phyloP scores from a whole-genome alignment of 305 asterid species.

The Fraxinus latifolia region DNA sequence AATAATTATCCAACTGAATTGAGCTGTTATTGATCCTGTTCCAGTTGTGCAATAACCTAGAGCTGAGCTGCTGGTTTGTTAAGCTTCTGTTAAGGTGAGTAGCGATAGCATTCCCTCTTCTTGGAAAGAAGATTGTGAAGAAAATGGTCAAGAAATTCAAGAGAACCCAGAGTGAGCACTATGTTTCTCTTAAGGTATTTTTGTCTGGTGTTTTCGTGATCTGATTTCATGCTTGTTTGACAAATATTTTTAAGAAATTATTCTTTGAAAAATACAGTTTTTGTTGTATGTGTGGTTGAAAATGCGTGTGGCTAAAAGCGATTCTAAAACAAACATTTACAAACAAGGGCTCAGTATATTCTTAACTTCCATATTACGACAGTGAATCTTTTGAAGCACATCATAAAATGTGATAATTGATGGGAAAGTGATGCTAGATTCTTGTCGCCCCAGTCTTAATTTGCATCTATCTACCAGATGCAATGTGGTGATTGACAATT shows the following conservation, averaged over 20 bases:
- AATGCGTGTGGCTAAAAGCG: no score
- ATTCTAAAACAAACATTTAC: no score
- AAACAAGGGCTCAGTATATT: neutral
- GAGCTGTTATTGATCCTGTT: no score
- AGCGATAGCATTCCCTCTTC: constrained; percentile 47
- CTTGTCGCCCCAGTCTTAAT: constrained; percentile 65
- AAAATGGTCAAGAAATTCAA: constrained; percentile 50
- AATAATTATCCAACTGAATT: no score
- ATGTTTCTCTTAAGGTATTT: constrained; percentile 40
- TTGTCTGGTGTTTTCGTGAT: neutral
- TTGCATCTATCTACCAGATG: constrained; percentile 35
- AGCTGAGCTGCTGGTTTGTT: no score
- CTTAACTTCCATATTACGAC: neutral
- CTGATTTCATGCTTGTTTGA: no score
- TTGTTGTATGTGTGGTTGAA: no score
- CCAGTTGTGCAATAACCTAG: no score
- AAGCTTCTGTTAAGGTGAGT: no score
- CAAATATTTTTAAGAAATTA: no score
- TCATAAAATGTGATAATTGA: neutral
- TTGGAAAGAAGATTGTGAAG: constrained; percentile 40
- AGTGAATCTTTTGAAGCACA: neutral
- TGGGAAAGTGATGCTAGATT: constrained; percentile 37
- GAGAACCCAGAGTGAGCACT: constrained; percentile 48
- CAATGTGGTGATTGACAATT: constrained; percentile 58
- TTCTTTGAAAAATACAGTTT: no score